A percentile compares a stretch with the other conserved stretches of the same genome.
phyloP scores from a whole-genome alignment of 257 asterid genomes.

The Osmanthus fragrans region DNA sequence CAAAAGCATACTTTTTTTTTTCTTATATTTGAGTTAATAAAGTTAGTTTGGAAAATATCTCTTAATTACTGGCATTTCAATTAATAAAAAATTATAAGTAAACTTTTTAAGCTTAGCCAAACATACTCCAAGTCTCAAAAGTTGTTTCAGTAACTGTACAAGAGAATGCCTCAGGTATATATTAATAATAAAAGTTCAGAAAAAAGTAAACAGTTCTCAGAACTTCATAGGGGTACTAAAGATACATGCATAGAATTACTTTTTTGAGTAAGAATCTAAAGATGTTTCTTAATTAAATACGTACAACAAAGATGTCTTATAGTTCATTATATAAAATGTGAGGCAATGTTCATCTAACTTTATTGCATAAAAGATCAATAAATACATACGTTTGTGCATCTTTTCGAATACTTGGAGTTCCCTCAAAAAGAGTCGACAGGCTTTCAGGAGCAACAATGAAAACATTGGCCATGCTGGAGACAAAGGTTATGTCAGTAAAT shows the following conservation, averaged over 20 bases:
- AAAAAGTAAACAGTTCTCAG: background rate
- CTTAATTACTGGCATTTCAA: too few species aligned
- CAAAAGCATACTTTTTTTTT: background rate
- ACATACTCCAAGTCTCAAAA: background rate
- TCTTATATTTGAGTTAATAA: background rate
- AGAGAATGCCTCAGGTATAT: background rate
- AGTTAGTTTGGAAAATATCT: too few species aligned
- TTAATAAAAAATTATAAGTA: background rate
- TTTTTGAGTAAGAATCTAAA: background rate
- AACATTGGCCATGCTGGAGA: constrained; percentile 72
- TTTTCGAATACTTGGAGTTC: constrained; percentile 97
- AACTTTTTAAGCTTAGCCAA: background rate
- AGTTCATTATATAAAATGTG: background rate
- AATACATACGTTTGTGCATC: constrained; percentile 85
- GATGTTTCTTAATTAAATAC: background rate
- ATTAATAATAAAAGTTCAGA: background rate
- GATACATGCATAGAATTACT: background rate
- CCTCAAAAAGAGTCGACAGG: constrained; percentile 84
- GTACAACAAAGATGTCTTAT: background rate
- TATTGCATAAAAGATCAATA: background rate
- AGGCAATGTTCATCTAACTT: background rate
- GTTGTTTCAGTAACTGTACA: background rate
- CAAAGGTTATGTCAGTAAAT: constrained; percentile 21
- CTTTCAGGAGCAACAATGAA: constrained; percentile 96
- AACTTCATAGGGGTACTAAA: background rate